Percentiles rank a stretch among this genome's conserved stretches.
Conservation (phyloP, 2,329 filamentous ascomycete species). For the Exophiala sideris region DNA sequence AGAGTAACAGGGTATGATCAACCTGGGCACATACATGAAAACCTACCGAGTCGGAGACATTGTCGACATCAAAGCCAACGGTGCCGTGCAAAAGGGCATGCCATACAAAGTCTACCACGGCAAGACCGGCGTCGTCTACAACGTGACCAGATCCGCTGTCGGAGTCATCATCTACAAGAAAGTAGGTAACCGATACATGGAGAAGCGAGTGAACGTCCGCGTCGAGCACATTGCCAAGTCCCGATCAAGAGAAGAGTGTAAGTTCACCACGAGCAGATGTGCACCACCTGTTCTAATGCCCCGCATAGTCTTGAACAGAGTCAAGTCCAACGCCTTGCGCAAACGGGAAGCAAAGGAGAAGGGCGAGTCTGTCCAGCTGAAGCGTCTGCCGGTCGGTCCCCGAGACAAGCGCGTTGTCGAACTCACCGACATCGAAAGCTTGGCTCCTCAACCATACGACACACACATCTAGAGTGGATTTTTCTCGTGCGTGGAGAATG, state of each 20-base stretch:
- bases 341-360: constrained; percentile 90
- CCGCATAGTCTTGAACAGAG: constrained; percentile 70
- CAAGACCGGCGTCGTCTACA: constrained; percentile 98
- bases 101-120: constrained; percentile 99
- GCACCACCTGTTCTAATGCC: neutral
- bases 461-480: constrained; percentile 74
- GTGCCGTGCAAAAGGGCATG: constrained; percentile 98
- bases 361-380: constrained; percentile 83
- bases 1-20: constrained; percentile 66
- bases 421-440: constrained; percentile 74
- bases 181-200: constrained; percentile 98
- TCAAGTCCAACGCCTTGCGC: constrained; percentile 92
- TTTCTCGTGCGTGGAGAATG: neutral
- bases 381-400: constrained; percentile 80
- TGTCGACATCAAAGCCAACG: constrained; percentile 98
- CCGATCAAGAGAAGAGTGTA: constrained; percentile 85
- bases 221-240: constrained; percentile 95
- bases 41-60: constrained; percentile 83
- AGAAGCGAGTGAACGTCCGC: constrained; percentile 99
- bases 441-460: constrained; percentile 92
- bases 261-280: constrained; percentile 2
- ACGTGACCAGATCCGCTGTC: constrained; percentile 96
- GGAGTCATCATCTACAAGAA: constrained; percentile 99
- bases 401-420: constrained; percentile 77
- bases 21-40: constrained; percentile 86